A percentile compares a stretch with the other conserved stretches of the same genome.
phyloP scores from a whole-genome alignment of 805 yeast genomes.

The Metschnikowia vanudenii region DNA sequence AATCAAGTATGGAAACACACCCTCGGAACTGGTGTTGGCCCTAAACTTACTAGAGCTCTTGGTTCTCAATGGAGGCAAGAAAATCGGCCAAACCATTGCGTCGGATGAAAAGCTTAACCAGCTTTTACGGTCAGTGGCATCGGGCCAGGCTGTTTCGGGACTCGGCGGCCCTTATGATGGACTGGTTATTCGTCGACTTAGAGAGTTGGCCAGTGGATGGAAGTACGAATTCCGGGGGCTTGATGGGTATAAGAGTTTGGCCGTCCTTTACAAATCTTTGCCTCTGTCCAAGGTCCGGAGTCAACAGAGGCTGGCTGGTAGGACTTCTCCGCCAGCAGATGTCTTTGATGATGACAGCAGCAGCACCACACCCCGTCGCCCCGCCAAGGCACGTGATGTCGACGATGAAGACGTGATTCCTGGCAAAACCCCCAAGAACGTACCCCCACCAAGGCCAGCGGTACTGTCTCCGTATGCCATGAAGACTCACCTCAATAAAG shows the following conservation, averaged over 20 bases:
- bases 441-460: conserved; percentile 28
- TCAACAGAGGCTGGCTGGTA: neutral
- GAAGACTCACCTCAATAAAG: conserved; percentile 11
- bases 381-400: conserved; percentile 6
- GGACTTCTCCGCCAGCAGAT: too few species aligned
- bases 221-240: conserved; percentile 50
- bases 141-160: conserved; percentile 36
- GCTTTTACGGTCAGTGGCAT: conserved; percentile 53
- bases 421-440: neutral
- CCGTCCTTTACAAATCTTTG: conserved; percentile 43
- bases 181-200: conserved; percentile 47
- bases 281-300: conserved; percentile 29
- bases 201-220: conserved; percentile 66
- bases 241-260: conserved; percentile 49
- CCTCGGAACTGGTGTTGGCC: conserved; percentile 64
- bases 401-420: too few species aligned
- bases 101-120: conserved; percentile 68
- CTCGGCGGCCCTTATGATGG: conserved; percentile 35
- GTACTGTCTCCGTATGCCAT: conserved; percentile 24
- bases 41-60: conserved; percentile 43
- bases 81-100: conserved; percentile 38
- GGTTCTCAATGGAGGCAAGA: conserved; percentile 42
- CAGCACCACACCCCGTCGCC: too few species aligned
- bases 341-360: neutral
- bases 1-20: conserved; percentile 73